Percentiles rank a stretch among this genome's conserved stretches.
Evolutionary conservation across 1,284 basidiomycete species (phyloP).

Genomic region (Baeospora myosura): DNA sequence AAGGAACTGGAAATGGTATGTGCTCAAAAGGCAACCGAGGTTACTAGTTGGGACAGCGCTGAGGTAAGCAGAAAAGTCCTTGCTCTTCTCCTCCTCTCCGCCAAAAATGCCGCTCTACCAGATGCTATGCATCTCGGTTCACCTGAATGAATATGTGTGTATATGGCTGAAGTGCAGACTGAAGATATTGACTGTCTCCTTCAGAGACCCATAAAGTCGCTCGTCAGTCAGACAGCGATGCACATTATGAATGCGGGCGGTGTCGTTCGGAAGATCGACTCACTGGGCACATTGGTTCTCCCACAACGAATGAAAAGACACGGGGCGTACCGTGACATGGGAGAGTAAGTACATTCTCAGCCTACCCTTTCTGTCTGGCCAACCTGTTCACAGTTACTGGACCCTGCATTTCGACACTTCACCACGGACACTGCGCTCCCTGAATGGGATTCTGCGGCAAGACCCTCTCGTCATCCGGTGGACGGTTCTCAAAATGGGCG

Average conservation of each 20-base stretch:
- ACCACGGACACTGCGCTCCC: slow-evolving; percentile 55
- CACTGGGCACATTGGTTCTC: slow-evolving; percentile 66
- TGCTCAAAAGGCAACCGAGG: no score
- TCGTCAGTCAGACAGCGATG: slow-evolving; percentile 67
- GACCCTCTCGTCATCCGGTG: slow-evolving; percentile 81
- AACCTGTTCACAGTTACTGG: slow-evolving; percentile 62
- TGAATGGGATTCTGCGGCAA: slow-evolving; percentile 61
- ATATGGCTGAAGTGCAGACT: background rate
- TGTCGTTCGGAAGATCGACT: slow-evolving; percentile 72
- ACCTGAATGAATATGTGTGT: slow-evolving; percentile 66
- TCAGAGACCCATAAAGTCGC: slow-evolving; percentile 69
- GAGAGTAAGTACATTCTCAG: slow-evolving; percentile 67
- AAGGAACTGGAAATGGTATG: no score
- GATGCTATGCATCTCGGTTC: slow-evolving; percentile 70
- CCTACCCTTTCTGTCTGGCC: slow-evolving; percentile 2
- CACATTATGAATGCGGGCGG: slow-evolving; percentile 76
- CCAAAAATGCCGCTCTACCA: slow-evolving; percentile 71
- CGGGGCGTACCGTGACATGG: slow-evolving; percentile 52
- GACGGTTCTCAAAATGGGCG: slow-evolving; percentile 76
- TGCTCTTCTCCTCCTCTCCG: no score
- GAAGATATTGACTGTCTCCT: slow-evolving; percentile 6
- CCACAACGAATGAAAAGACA: slow-evolving; percentile 75
- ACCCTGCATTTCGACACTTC: slow-evolving; percentile 84
- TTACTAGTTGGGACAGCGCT: no score
- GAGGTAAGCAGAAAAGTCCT: no score